Percentiles rank a stretch among this genome's conserved stretches.
Conservation (phyloP, 2,329 filamentous ascomycete genomes). For the Trichoderma harzianum region DNA sequence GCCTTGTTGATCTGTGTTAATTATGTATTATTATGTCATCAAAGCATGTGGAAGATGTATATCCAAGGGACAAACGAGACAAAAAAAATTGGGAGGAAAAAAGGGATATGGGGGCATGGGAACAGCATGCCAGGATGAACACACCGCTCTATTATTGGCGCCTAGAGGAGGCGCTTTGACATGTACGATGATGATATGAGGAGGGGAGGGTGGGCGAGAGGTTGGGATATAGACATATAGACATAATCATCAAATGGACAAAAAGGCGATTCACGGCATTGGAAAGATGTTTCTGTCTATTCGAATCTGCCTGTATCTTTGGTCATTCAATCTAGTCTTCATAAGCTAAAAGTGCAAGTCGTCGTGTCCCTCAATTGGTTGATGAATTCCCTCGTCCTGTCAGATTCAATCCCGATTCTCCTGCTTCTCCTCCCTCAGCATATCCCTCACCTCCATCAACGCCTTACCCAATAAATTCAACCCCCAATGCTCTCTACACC, state of each 20-base stretch:
- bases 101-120: slow-evolving; percentile 23
- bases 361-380: not conserved
- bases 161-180: slow-evolving; percentile 14
- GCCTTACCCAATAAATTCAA: slow-evolving; percentile 62
- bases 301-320: not conserved
- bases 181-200: slow-evolving; percentile 17
- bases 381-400: not conserved
- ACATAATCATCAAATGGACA: slow-evolving; percentile 17
- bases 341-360: not conserved
- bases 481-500: slow-evolving; percentile 53
- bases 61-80: slow-evolving; percentile 15
- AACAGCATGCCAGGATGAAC: slow-evolving; percentile 27
- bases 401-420: slow-evolving; percentile 29
- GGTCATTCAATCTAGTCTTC: not conserved
- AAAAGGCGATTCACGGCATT: not conserved
- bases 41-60: slow-evolving; percentile 25
- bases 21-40: slow-evolving; percentile 29
- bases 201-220: not conserved
- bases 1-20: slow-evolving; percentile 28
- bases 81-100: slow-evolving; percentile 6
- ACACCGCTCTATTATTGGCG: slow-evolving; percentile 34
- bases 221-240: slow-evolving; percentile 24
- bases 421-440: slow-evolving; percentile 38
- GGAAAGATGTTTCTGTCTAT: not conserved
- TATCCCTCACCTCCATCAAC: slow-evolving; percentile 55